These are phyloP conservation scores for Daldinia decipiens DNA, from an alignment of 495 filamentous ascomycete genomes.

Conservation along the genomic window DNA sequence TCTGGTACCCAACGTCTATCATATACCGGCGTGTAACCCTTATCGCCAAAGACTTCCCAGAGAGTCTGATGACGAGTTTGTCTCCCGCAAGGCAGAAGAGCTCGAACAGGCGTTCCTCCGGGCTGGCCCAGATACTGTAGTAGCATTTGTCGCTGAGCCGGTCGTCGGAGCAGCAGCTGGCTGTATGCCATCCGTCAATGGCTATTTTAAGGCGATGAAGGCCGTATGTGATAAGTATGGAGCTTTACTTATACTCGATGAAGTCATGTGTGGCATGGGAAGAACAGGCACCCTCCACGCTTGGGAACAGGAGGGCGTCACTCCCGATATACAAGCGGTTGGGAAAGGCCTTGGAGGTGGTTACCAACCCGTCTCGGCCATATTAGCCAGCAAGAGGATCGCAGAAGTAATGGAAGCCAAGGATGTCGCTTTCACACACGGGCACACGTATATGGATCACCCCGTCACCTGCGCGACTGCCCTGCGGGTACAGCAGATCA, in stretches of 20 bases:
- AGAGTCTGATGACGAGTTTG: constrained; percentile 55
- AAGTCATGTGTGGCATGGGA: constrained; percentile 85
- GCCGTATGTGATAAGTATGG: constrained; percentile 75
- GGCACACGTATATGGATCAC: constrained; percentile 72
- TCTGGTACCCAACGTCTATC: constrained; percentile 67
- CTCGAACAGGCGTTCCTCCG: constrained; percentile 78
- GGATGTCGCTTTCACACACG: constrained; percentile 61
- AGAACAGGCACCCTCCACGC: constrained; percentile 73
- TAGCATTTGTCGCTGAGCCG: constrained; percentile 81
- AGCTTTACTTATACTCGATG: constrained; percentile 79
- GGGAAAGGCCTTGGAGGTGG: constrained; percentile 71
- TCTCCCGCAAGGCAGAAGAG: constrained; percentile 68
- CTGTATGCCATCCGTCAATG: constrained; percentile 71
- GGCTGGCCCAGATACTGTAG: constrained; percentile 76
- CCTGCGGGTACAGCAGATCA: constrained; percentile 68
- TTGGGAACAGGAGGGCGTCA: constrained; percentile 70
- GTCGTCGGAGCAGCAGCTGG: constrained; percentile 70
- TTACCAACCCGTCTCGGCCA: constrained; percentile 65
- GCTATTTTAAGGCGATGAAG: constrained; percentile 76
- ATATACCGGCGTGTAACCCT: constrained; percentile 73
- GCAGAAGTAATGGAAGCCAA: constrained; percentile 57
- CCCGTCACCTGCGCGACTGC: constrained; percentile 69
- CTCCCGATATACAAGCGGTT: constrained; percentile 65
- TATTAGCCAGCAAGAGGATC: constrained; percentile 64
- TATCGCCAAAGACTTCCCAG: constrained; percentile 49